Evolutionary conservation across 805 yeast genomes (phyloP).

Genomic region (Wickerhamiella azyma): DNA sequence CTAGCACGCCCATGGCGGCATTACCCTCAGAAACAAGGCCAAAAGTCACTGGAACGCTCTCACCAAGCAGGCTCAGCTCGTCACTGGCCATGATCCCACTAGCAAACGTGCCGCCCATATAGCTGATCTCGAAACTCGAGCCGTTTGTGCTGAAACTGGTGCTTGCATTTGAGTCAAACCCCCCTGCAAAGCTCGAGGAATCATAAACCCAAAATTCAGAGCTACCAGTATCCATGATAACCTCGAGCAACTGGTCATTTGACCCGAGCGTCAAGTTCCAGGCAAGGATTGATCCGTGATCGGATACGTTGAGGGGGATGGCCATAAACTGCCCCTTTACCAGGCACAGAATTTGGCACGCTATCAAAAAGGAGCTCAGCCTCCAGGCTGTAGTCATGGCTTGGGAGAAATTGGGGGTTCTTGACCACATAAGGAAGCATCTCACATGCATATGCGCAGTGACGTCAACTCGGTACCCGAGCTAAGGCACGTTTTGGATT

Average conservation of each 20-base stretch:
- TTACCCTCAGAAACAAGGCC: neutral
- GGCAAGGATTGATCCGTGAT: neutral
- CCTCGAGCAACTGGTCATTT: neutral
- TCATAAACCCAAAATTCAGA: conserved; percentile 41
- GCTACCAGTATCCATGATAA: conserved; percentile 39
- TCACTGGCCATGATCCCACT: neutral
- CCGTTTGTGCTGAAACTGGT: neutral
- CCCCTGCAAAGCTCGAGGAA: neutral
- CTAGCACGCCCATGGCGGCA: neutral
- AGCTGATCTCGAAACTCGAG: neutral
- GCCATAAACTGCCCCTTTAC: neutral
- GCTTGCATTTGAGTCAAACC: neutral
- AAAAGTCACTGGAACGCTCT: neutral
- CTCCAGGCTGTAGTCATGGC: too few species aligned
- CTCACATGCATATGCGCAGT: neutral
- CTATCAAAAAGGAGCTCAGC: too few species aligned
- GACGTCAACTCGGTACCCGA: neutral
- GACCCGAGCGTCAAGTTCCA: neutral
- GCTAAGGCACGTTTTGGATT: neutral
- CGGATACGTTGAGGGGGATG: neutral
- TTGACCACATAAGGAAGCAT: neutral
- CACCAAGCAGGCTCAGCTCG: neutral
- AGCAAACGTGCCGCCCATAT: neutral
- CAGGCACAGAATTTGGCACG: neutral
- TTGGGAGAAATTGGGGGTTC: neutral